Percentiles rank a stretch among this genome's conserved stretches.
These are phyloP conservation scores for Tylopilus plumbeoviolaceoides DNA, from an alignment of 768 basidiomycete species.

Conservation along the genomic window DNA sequence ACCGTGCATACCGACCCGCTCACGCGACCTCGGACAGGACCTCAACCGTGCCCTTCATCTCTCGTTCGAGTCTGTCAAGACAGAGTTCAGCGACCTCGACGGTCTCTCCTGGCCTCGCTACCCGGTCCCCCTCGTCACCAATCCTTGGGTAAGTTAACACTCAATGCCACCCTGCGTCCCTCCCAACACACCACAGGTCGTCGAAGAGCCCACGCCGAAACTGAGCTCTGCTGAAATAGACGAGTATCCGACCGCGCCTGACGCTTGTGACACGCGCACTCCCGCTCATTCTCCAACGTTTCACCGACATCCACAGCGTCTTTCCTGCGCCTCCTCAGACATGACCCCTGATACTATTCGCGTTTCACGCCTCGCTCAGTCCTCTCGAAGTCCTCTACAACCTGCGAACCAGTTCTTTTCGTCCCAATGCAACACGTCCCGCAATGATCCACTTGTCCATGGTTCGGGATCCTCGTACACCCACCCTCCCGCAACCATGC, in stretches of 20 bases:
- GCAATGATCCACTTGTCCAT: conserved; percentile 9
- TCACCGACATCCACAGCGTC: conserved; percentile 2
- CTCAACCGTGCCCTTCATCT: conserved; percentile 28
- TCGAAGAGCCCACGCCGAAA: conserved; percentile 31
- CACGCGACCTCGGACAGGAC: conserved; percentile 23
- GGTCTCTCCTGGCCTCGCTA: conserved; percentile 49
- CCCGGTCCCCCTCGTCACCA: conserved; percentile 29
- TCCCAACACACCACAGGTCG: conserved; percentile 6
- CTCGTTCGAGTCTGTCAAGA: conserved; percentile 54
- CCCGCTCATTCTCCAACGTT: conserved; percentile 8
- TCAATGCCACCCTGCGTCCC: background rate
- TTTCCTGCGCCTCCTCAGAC: conserved; percentile 34
- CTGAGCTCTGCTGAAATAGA: conserved; percentile 18
- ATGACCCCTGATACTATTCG: conserved; percentile 40
- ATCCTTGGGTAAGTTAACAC: conserved; percentile 21
- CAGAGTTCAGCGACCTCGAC: conserved; percentile 59
- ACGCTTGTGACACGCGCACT: conserved; percentile 5
- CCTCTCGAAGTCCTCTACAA: conserved; percentile 22
- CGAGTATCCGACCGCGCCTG: conserved; percentile 10
- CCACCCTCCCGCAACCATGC: conserved; percentile 9
- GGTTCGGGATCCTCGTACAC: conserved; percentile 6
- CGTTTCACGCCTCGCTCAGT: conserved; percentile 22
- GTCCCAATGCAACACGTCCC: conserved; percentile 1
- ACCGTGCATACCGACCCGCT: background rate
- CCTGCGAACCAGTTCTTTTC: conserved; percentile 26